Evolutionary conservation across 768 basidiomycete species (phyloP), one percentile per base, ranked within the genome.

Genomic region (Suillus occidentalis): DNA sequence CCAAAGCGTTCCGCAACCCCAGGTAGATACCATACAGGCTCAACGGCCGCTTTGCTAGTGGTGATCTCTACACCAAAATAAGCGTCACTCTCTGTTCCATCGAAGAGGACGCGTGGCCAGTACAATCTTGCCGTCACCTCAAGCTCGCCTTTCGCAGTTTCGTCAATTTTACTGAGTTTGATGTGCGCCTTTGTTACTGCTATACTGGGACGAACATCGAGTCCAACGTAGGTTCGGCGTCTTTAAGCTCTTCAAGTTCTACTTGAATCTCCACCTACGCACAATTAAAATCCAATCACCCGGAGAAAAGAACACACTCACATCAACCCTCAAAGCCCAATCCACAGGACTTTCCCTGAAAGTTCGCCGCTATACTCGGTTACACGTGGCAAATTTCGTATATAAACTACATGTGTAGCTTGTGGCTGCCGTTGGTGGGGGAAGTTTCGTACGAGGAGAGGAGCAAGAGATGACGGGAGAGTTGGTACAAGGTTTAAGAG

Each of bases 21-120:
- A 52, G 96, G 96, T 1, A 97, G 79, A 74, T 91, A 94, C 96
- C 96, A 98, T 16, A 98, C 95, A 0, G 96, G 97, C 73, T 98
- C 97, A 9, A 98, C 90, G 0, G 96, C 96, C 0, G 95, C 96
- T 79, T 98, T 98, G 74, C 87, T 89, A n/a, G 91, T 85, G 55
- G 80, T 86, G 14, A 98, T 86, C 80, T 99, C 97, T 20, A 98
- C 87, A 7, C 97, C 96, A 9, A 89, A 87, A 63, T 85, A 83
- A 31, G 80, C 84, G 8, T 79, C 76, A 62, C 83, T 87, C 65
- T 72, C 72, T 0, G 83, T 82, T 14, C 90, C 90, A 70, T 92
- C 90, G 22, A 83, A 89, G 71, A 50, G 87, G 90, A 20, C 78
- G 78, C 67, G 89, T 91, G 76, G 84, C 84, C 67, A 92, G 73